phyloP scores from a whole-genome alignment of 2,329 filamentous ascomycete species.

The Fusarium siculi region DNA sequence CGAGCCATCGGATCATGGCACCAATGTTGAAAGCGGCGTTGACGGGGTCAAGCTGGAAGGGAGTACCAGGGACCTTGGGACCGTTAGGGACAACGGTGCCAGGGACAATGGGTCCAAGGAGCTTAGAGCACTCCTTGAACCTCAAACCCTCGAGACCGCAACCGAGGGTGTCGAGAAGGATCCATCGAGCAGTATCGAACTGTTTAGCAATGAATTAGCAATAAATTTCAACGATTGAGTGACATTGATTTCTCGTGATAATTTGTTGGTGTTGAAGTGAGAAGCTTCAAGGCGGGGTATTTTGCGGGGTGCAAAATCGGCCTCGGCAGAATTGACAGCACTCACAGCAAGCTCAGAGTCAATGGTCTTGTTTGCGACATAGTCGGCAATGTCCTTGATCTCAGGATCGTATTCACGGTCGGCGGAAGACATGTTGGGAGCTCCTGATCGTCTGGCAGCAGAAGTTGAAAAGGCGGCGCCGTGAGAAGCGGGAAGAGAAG shows the following conservation, averaged over 20 bases:
- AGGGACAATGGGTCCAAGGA: conserved; percentile 90
- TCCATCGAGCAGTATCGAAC: conserved; percentile 96
- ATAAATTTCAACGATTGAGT: neutral
- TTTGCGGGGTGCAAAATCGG: conserved; percentile 32
- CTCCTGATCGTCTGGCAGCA: conserved; percentile 58
- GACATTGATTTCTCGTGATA: conserved; percentile 8
- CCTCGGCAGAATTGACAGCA: conserved; percentile 34
- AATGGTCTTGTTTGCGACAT: conserved; percentile 92
- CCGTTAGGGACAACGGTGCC: conserved; percentile 94
- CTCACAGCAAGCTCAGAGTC: conserved; percentile 92
- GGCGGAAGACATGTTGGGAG: conserved; percentile 62
- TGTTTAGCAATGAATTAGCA: conserved; percentile 50
- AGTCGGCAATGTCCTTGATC: conserved; percentile 93
- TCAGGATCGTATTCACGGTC: conserved; percentile 83
- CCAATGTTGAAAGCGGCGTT: conserved; percentile 99
- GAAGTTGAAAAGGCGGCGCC: conserved; percentile 62
- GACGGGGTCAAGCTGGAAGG: conserved; percentile 93
- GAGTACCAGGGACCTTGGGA: conserved; percentile 88
- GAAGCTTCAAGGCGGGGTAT: conserved; percentile 32
- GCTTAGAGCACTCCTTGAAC: conserved; percentile 95
- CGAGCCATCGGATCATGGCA: conserved; percentile 98
- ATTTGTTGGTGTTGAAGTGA: conserved; percentile 11
- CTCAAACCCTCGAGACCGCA: conserved; percentile 95
- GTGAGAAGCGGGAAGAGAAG: conserved; percentile 51
- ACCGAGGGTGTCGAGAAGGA: conserved; percentile 95